Base-by-base conservation (phyloP, 306 rosid species). In the Benincasa hispida region DNA sequence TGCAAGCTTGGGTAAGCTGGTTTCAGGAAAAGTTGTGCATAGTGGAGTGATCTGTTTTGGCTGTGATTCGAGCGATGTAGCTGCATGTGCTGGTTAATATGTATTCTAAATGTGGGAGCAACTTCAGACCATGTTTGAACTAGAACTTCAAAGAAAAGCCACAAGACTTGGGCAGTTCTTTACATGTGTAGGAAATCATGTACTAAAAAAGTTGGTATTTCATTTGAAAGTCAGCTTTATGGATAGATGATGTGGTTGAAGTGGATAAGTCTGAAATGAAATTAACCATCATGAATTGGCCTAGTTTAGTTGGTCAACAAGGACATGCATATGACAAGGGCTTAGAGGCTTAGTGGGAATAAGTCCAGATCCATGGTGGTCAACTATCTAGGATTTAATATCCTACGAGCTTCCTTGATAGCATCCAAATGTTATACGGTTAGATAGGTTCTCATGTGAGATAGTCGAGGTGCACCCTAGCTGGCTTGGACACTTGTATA, bases 31-130 rank as follows among this genome's bases (percentile, higher is more conserved):
- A 85, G 84, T 80, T 67, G 74, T 88, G 72, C 98, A 93, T 61
- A 92, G 93, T 17, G 79, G 83, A 9, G 87, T 80, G 24, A 81
- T 93, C 58, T 96, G 87, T 30, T 83, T 56, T 24, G 83, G 86
- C 41, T 85, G 87, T 60, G 86, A 88, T 60, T 76, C 57, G 5
- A 86, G 77, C 60, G 91, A 86, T 32, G 93, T 91, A 72, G 62
- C 89, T 86, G 90, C 89, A 3, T 76, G 91, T 90, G 76, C 79
- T 91, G 78, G 91, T 93, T 75, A 96, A 93, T 79, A 93, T 93
- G 98, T 93, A 91, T 84, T 96, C 93, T 56, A 91, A 93, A 79
- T 91, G 97, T 72, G 96, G 97, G 28, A 82, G 91, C 5, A 32
- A 32, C 35, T 32, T 3, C 35, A 32, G 35, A 32, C 4, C 45